Base-by-base conservation (phyloP, 768 basidiomycete genomes). In the Lactifluus volemus region DNA sequence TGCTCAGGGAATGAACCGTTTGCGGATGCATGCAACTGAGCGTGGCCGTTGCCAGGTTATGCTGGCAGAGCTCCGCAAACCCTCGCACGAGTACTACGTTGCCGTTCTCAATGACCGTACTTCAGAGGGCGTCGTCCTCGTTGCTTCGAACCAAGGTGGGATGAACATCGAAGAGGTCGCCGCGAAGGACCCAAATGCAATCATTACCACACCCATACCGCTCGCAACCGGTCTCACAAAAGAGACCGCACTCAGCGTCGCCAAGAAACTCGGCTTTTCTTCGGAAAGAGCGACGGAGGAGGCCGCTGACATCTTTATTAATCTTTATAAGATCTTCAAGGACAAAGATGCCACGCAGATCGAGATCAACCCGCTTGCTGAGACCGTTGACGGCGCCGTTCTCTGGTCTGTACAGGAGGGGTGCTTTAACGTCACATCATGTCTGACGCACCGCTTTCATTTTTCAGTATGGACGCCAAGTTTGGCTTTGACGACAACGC, bases 81-180 rank as follows among this genome's bases (percentile, higher is more conserved):
- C 97, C 38, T 82, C 84, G 45, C 97, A 99, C 72, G 97, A 99
- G 73, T 98, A 98, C 80, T 99, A 99, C 70, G 89, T 95, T 53
- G 97, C 97, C 14, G 84, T 98, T 36, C 83, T 99, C 57, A 98
- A 98, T 70, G 97, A 99, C 79, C 91, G 97, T 67, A 83, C 82
- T 14, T 78, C 87, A 6, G 86, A 92, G 62, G 88, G 90, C 14
- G 90, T 93, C 48, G 97, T 98, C 34, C 82, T 99, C 50, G 96
- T 99, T 56, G 87, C 87, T 19, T 98, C 97, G 48, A 81, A 81
- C 19, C 94, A 98, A 71, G 97, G 97, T 58, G 97, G 97, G 59
- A 99, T 99, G 97, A 98, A 98, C 76, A 99, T 99, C 70, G 97
- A 99, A 74, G 97, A 99, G 69, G 97, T 99, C 50, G 97, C 97